Evolutionary conservation across 768 basidiomycete species (phyloP).

Genomic region (Mycena filopes): DNA sequence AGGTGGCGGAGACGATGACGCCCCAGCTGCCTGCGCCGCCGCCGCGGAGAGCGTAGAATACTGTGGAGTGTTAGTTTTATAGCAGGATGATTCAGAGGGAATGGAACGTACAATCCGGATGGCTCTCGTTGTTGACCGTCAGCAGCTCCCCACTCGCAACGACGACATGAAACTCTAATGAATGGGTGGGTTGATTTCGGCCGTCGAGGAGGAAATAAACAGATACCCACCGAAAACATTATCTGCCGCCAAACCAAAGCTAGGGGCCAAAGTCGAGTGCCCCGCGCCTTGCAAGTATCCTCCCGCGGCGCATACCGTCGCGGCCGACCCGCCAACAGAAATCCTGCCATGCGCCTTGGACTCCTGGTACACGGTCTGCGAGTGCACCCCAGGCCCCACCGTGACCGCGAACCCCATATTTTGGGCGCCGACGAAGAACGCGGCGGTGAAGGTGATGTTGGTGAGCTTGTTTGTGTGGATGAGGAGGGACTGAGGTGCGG

Average conservation of each 20-base stretch:
- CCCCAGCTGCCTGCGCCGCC: slow-evolving; percentile 49
- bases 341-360: slow-evolving; percentile 37
- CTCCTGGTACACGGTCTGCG: slow-evolving; percentile 35
- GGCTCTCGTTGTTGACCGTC: neutral
- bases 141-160: slow-evolving; percentile 12
- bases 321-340: slow-evolving; percentile 40
- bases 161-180: slow-evolving; percentile 11
- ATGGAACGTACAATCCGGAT: neutral
- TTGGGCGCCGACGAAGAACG: slow-evolving; percentile 23
- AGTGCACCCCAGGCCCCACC: slow-evolving; percentile 42
- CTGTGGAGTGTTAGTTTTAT: slow-evolving; percentile 12
- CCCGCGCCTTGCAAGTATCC: slow-evolving; percentile 48
- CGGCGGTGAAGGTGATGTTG: slow-evolving; percentile 38
- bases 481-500: slow-evolving; percentile 43
- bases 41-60: slow-evolving; percentile 42
- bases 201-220: neutral
- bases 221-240: slow-evolving; percentile 29
- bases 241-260: slow-evolving; percentile 39
- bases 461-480: slow-evolving; percentile 44
- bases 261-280: slow-evolving; percentile 41
- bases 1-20: slow-evolving; percentile 48
- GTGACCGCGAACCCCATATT: slow-evolving; percentile 41
- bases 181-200: too few relatives aligned
- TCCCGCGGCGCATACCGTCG: slow-evolving; percentile 41
- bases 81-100: neutral